A percentile compares a stretch with the other conserved stretches of the same genome.
Evolutionary conservation across 148 eudicot genomes (phyloP).

Genomic region (Rheum nobile): DNA sequence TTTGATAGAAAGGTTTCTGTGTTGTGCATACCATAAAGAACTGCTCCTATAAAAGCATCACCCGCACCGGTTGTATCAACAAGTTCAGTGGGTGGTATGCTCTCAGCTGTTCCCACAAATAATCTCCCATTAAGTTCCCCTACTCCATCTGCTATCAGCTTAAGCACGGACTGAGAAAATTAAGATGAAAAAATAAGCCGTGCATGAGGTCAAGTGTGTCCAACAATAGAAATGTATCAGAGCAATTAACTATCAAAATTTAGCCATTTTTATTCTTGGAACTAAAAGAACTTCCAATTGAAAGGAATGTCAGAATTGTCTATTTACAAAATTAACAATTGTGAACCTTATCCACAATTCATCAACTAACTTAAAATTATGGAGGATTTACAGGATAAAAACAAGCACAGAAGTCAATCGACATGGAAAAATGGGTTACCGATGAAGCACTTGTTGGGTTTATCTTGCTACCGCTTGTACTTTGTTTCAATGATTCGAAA

Average conservation of each 20-base stretch:
- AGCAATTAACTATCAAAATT: background rate
- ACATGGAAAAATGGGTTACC: constrained; percentile 25
- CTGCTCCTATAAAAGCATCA: constrained; percentile 77
- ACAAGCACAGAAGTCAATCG: background rate
- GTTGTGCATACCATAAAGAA: constrained; percentile 58
- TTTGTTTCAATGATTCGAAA: constrained; percentile 39
- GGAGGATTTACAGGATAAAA: background rate
- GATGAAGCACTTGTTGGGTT: constrained; percentile 57
- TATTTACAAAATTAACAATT: background rate
- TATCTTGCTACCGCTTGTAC: constrained; percentile 16
- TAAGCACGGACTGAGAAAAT: constrained; percentile 28
- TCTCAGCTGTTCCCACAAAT: constrained; percentile 72
- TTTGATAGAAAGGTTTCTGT: background rate
- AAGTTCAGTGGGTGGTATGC: constrained; percentile 58
- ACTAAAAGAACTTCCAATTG: too few relatives aligned
- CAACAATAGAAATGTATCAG: background rate
- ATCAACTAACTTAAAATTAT: background rate
- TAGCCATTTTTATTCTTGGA: background rate
- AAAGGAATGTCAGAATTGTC: background rate
- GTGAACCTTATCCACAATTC: background rate
- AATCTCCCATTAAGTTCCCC: constrained; percentile 55
- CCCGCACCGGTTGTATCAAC: constrained; percentile 92
- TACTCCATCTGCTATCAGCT: constrained; percentile 50
- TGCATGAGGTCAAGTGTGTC: background rate
- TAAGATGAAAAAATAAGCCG: background rate